Evolutionary conservation across 768 basidiomycete genomes (phyloP).

Genomic region (Leucosporidium yakuticum): DNA sequence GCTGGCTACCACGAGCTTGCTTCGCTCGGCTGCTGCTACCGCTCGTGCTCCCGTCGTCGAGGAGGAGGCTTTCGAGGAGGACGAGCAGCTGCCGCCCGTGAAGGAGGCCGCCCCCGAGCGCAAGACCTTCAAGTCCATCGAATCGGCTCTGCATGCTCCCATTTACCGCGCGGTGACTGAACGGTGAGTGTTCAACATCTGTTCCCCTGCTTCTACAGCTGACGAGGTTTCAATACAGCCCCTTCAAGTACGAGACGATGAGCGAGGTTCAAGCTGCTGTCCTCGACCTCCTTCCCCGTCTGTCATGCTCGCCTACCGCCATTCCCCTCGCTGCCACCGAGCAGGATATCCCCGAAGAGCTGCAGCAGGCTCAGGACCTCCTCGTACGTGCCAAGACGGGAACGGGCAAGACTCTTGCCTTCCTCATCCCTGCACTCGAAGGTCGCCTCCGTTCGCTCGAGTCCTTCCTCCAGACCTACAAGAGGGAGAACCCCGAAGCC

Average conservation of each 20-base stretch:
- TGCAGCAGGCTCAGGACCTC: slow-evolving; percentile 59
- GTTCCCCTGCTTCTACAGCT: background rate
- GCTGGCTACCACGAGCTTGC: background rate
- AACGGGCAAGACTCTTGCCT: slow-evolving; percentile 92
- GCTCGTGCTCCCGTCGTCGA: too few relatives aligned
- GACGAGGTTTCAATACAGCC: slow-evolving; percentile 41
- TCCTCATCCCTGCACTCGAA: slow-evolving; percentile 73
- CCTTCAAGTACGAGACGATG: slow-evolving; percentile 67
- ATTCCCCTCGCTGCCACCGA: slow-evolving; percentile 9
- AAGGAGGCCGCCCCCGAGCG: background rate
- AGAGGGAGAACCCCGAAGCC: slow-evolving; percentile 37
- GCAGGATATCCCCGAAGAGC: slow-evolving; percentile 29
- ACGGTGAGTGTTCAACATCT: slow-evolving; percentile 2
- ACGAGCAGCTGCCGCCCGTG: background rate
- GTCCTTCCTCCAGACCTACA: slow-evolving; percentile 24
- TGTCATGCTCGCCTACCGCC: slow-evolving; percentile 54
- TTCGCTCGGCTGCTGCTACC: background rate
- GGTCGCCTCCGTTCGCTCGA: slow-evolving; percentile 42
- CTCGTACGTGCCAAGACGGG: slow-evolving; percentile 95
- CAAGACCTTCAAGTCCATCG: slow-evolving; percentile 24
- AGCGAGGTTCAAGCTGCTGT: slow-evolving; percentile 76
- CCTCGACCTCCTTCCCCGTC: slow-evolving; percentile 63
- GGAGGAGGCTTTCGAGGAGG: background rate
- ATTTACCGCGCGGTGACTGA: slow-evolving; percentile 36
- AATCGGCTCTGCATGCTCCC: slow-evolving; percentile 25